Evolutionary conservation across 2,329 filamentous ascomycete species (phyloP).

Genomic region (Scedosporium boydii): DNA sequence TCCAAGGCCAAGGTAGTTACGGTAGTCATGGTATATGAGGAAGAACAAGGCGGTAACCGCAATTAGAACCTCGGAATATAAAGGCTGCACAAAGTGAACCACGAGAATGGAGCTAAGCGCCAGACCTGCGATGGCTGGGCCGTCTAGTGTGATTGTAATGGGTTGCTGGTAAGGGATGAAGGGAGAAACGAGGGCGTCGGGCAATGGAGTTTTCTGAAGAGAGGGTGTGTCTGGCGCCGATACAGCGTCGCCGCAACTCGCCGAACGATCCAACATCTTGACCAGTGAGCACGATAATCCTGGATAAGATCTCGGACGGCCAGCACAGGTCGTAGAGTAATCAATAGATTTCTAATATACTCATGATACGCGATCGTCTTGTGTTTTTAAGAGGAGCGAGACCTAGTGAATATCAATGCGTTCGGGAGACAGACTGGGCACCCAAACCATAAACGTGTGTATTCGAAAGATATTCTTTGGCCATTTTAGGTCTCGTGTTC

Average conservation of each 20-base stretch:
- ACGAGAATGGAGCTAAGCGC: slow-evolving; percentile 37
- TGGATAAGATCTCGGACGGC: too few species aligned
- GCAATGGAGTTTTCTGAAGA: not conserved
- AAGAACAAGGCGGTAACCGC: slow-evolving; percentile 36
- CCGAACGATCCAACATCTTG: not conserved
- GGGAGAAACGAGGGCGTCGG: not conserved
- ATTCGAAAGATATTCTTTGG: too few species aligned
- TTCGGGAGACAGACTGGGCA: too few species aligned
- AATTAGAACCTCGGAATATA: slow-evolving; percentile 39
- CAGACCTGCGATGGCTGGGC: slow-evolving; percentile 34
- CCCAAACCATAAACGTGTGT: too few species aligned
- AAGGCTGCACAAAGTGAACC: slow-evolving; percentile 40
- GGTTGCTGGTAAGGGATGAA: slow-evolving; percentile 28
- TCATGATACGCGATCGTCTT: too few species aligned
- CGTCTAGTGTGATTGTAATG: slow-evolving; percentile 43
- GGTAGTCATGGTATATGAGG: slow-evolving; percentile 60
- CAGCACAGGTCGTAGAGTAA: too few species aligned
- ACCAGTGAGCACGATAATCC: not conserved
- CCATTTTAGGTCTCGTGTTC: too few species aligned
- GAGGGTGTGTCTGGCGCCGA: not conserved
- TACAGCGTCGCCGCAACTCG: not conserved
- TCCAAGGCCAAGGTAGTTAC: slow-evolving; percentile 65
- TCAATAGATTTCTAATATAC: too few species aligned
- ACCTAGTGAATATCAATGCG: too few species aligned
- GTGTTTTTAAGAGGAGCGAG: too few species aligned